These are phyloP conservation scores for Fagus crenata DNA, from an alignment of 306 rosid species.

Conservation along the genomic window DNA sequence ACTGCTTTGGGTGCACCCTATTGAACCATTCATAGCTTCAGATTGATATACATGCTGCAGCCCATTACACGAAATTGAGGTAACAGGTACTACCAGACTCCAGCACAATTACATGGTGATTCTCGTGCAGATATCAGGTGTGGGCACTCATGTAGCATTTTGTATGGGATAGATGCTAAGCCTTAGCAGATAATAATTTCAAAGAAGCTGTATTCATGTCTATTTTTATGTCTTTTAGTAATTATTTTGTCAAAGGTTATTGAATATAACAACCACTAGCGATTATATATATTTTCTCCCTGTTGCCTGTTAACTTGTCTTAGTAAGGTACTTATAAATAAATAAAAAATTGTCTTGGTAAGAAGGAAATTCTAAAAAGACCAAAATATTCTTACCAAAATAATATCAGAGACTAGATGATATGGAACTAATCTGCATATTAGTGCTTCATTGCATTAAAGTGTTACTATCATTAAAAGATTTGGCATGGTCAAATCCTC, in stretches of 20 bases:
- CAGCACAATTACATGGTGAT: neutral
- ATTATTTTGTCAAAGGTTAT: neutral
- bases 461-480: neutral
- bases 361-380: neutral
- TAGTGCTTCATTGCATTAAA: neutral
- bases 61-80: neutral
- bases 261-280: neutral
- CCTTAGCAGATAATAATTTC: neutral
- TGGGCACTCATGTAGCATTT: neutral
- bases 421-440: neutral
- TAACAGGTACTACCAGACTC: neutral
- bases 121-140: neutral
- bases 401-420: neutral
- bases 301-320: neutral
- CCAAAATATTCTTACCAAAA: neutral
- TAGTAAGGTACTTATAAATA: neutral
- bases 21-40: slow-evolving; percentile 20
- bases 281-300: neutral
- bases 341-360: no score
- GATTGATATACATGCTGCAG: neutral
- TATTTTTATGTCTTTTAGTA: neutral
- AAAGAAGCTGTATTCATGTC: neutral
- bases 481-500: neutral
- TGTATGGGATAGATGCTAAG: neutral
- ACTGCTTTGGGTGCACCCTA: slow-evolving; percentile 14